Evolutionary conservation across 1,284 basidiomycete species (phyloP).

Genomic region (Trametes polyzona): DNA sequence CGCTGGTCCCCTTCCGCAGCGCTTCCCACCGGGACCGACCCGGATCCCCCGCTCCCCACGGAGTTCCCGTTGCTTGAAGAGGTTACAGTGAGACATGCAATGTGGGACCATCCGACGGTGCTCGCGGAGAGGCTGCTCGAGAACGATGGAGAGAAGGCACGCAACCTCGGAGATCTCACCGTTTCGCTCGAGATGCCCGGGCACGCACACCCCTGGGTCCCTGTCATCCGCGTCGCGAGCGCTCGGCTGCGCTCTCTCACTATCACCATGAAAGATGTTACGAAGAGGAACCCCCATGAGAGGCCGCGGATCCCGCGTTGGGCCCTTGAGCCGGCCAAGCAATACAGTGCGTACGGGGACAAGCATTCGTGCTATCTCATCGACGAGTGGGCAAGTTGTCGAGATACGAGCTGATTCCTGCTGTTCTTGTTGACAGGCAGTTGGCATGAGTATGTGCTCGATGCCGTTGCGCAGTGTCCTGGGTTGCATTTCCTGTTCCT

Average conservation of each 20-base stretch:
- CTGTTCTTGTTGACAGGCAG: neutral
- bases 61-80: neutral
- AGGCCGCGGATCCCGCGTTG: too few relatives aligned
- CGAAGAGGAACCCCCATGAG: too few relatives aligned
- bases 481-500: neutral
- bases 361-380: too few relatives aligned
- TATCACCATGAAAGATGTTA: too few relatives aligned
- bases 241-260: neutral
- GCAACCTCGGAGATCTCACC: neutral
- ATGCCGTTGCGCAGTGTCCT: neutral
- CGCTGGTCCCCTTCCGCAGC: too few relatives aligned
- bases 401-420: neutral
- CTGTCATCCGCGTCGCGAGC: neutral
- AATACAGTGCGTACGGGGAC: neutral
- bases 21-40: too few relatives aligned
- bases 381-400: too few relatives aligned
- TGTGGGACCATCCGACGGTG: neutral
- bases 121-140: neutral
- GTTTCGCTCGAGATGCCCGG: neutral
- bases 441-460: neutral
- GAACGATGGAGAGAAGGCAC: neutral
- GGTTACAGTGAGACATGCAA: neutral
- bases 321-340: neutral
- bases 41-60: neutral
- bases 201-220: neutral